phyloP scores from a whole-genome alignment of 495 filamentous ascomycete species.

The Mycothermus thermophilus region DNA sequence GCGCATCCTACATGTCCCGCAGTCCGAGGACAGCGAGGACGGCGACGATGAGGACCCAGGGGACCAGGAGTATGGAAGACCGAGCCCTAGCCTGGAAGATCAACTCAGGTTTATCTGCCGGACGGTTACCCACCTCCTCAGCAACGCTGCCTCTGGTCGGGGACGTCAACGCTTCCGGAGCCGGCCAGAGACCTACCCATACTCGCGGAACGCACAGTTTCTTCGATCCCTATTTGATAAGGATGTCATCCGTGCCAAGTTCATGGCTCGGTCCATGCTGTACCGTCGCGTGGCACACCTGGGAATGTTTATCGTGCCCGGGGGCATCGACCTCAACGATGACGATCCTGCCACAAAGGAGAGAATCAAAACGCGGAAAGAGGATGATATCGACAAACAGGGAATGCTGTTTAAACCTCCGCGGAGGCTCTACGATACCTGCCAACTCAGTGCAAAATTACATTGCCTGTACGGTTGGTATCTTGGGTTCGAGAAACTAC shows the following conservation, averaged over 20 bases:
- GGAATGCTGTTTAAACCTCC: no score
- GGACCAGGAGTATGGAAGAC: no score
- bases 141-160: slow-evolving; percentile 19
- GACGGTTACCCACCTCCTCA: slow-evolving; percentile 22
- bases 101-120: slow-evolving; percentile 25
- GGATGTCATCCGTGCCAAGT: slow-evolving; percentile 25
- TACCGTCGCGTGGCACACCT: slow-evolving; percentile 29
- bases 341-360: no score
- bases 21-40: background rate
- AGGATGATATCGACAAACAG: no score
- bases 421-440: slow-evolving; percentile 6
- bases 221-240: slow-evolving; percentile 28
- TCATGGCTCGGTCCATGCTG: slow-evolving; percentile 39
- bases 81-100: background rate
- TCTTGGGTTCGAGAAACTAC: slow-evolving; percentile 7
- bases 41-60: background rate
- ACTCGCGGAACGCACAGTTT: slow-evolving; percentile 34
- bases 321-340: no score
- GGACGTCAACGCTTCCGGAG: no score
- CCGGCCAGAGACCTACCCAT: slow-evolving; percentile 16
- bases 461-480: slow-evolving; percentile 43
- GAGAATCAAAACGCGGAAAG: no score
- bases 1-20: slow-evolving; percentile 15
- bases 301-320: no score
- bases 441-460: slow-evolving; percentile 47